Base-by-base conservation (phyloP, 495 filamentous ascomycete genomes). In the Eremomyces bilateralis region DNA sequence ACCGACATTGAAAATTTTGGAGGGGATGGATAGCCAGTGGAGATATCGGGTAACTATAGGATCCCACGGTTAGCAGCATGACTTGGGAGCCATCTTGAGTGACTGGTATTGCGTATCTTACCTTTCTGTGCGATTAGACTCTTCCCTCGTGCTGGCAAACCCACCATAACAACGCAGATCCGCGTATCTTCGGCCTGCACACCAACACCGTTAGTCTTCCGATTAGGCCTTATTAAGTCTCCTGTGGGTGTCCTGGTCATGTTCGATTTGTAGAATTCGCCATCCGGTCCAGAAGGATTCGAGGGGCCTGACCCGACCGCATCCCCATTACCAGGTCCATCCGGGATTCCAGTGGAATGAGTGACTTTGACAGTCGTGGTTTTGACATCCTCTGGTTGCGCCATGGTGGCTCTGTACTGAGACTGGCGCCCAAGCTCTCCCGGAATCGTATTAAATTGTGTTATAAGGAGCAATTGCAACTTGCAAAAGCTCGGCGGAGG, bases 131-230 rank as follows among this genome's bases (percentile, higher is more conserved):
- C 85, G 48, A 97, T 95, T 46, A 92, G 73, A 56, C 78, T 88
- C 64, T 97, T 97, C 48, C 88, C 88, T 35, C 88, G 66, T 37
- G 88, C 88, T 27, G 88, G 88, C 40, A 97, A 62, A 28, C 88
- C 88, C 31, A 97, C 88, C 88, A 97, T 94, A 36, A 95, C 79
- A n/a, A 97, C 84, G 47, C 83, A 93, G 53, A 97, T 91, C 49
- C 76, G 77, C 20, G 79, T 82, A 46, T 93, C 81, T 59, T 94
- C 88, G 41, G 77, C 79, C 79, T 90, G 72, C 15, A 62, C 51
- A 33, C 54, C 56, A n/a, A 61, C 45, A 15, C 60, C 50, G 42
- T 68, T 68, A 62, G 64, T 60, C 42, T 52, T 61, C 40, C 43
- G 51, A 34, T 35, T 41, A 31, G 51, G 51, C 4, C 20, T 21